Conservation (phyloP, 2,329 filamentous ascomycete species). For the Lasiodiplodia sp. region DNA sequence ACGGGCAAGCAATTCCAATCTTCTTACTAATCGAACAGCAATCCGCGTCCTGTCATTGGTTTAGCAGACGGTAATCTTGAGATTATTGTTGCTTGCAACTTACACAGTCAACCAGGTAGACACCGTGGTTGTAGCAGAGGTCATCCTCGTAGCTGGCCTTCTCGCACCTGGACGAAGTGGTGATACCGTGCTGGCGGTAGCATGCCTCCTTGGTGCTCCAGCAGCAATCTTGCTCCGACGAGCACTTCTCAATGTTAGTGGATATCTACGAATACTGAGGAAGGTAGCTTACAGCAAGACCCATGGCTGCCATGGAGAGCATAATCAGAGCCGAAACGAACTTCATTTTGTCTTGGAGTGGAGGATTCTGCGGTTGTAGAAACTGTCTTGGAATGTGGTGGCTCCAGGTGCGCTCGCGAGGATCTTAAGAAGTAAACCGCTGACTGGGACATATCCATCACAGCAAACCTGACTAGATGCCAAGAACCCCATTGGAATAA, state of each 20-base stretch:
- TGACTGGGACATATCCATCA: no score
- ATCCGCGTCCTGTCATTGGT: neutral
- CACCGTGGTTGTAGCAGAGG: slow-evolving; percentile 12
- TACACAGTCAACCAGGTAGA: slow-evolving; percentile 1
- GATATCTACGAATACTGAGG: accelerated
- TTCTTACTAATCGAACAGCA: neutral
- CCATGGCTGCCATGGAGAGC: neutral
- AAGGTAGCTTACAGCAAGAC: neutral
- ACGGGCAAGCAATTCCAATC: neutral
- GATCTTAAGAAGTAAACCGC: neutral
- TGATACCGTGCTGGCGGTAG: neutral
- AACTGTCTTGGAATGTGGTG: no score
- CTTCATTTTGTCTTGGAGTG: neutral
- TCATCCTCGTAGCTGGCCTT: neutral
- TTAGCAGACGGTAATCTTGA: neutral
- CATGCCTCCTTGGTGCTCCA: slow-evolving; percentile 10
- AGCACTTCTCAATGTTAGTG: neutral
- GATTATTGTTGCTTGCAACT: neutral
- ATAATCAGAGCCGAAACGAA: neutral
- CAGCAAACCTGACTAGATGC: no score
- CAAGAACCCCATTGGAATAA: neutral
- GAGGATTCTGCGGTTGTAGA: no score
- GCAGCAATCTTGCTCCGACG: slow-evolving; percentile 3
- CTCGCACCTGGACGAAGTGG: neutral
- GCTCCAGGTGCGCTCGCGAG: neutral